A percentile compares a stretch with the other conserved stretches of the same genome.
These are phyloP conservation scores for Tetradesmus obliquus DNA, from an alignment of 139 green algal genomes.

Conservation along the genomic window DNA sequence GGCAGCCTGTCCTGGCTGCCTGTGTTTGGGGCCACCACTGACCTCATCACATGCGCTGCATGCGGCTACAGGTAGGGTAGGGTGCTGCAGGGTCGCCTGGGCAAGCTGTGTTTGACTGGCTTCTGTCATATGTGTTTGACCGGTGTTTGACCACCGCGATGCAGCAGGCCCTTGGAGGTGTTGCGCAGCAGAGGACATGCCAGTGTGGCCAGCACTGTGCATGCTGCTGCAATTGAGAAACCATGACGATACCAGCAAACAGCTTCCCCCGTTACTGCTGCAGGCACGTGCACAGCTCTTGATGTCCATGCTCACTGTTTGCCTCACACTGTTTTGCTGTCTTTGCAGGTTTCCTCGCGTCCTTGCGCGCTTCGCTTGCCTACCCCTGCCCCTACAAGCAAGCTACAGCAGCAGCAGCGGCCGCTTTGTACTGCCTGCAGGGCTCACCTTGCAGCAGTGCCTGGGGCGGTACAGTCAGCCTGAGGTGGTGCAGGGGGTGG, in stretches of 20 bases:
- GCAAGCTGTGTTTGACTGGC: too few species aligned
- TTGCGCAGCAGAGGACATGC: too few species aligned
- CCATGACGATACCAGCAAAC: too few species aligned
- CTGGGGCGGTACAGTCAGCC: neutral
- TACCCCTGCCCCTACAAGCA: slow-evolving; percentile 4
- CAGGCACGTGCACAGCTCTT: neutral
- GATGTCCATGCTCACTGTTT: neutral
- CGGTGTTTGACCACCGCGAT: too few species aligned
- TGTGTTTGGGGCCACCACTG: slow-evolving; percentile 3
- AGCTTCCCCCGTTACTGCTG: too few species aligned
- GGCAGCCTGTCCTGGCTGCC: slow-evolving; percentile 18
- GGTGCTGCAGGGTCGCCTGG: too few species aligned
- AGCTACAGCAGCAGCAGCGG: neutral
- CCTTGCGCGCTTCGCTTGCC: slow-evolving; percentile 5
- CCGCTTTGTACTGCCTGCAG: neutral
- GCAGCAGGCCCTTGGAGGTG: too few species aligned
- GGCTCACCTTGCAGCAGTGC: neutral
- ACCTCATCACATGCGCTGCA: slow-evolving; percentile 11
- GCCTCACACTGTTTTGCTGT: neutral
- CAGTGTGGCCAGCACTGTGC: too few species aligned
- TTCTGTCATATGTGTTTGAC: too few species aligned
- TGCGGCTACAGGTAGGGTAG: slow-evolving; percentile 31
- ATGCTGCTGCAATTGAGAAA: too few species aligned
- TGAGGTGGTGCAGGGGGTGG: slow-evolving; percentile 26
- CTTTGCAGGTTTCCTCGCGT: slow-evolving; percentile 1